Conservation (phyloP, 345 rosid species). For the Anacardium occidentale region DNA sequence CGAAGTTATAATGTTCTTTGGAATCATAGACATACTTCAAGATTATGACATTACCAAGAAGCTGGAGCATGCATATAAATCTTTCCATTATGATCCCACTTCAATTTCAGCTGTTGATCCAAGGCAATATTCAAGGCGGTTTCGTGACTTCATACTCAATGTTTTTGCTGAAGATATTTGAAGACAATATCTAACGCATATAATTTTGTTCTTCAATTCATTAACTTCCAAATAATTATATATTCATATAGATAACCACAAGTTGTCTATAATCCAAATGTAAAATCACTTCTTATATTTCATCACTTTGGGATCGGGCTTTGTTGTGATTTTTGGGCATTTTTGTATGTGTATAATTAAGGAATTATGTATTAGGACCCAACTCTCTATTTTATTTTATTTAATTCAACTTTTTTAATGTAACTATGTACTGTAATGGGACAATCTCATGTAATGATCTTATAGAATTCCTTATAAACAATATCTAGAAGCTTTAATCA, state of each 20-base stretch:
- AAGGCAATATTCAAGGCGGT: constrained; percentile 72
- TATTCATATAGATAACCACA: too few species aligned
- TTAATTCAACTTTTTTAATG: too few species aligned
- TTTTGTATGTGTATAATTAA: too few species aligned
- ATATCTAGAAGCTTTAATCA: too few species aligned
- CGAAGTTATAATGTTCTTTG: constrained; percentile 79
- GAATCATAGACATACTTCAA: constrained; percentile 86
- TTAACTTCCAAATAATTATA: too few species aligned
- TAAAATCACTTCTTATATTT: too few species aligned
- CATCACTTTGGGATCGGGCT: neutral
- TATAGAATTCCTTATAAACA: too few species aligned
- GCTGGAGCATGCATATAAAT: constrained; percentile 86
- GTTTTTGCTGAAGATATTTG: constrained; percentile 61
- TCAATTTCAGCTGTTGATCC: constrained; percentile 91
- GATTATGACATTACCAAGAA: constrained; percentile 94
- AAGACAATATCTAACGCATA: too few species aligned
- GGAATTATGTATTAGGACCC: neutral
- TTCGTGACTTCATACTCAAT: constrained; percentile 73
- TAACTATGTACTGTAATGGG: neutral
- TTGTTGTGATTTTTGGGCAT: neutral
- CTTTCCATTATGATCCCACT: constrained; percentile 77
- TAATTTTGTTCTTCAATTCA: neutral
- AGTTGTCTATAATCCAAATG: too few species aligned
- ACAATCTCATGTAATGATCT: neutral
- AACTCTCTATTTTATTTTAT: too few species aligned